Evolutionary conservation across 352 stramenopile species (phyloP), one percentile per base, ranked within the genome.

Genomic region (Elongisporangium undulatum): DNA sequence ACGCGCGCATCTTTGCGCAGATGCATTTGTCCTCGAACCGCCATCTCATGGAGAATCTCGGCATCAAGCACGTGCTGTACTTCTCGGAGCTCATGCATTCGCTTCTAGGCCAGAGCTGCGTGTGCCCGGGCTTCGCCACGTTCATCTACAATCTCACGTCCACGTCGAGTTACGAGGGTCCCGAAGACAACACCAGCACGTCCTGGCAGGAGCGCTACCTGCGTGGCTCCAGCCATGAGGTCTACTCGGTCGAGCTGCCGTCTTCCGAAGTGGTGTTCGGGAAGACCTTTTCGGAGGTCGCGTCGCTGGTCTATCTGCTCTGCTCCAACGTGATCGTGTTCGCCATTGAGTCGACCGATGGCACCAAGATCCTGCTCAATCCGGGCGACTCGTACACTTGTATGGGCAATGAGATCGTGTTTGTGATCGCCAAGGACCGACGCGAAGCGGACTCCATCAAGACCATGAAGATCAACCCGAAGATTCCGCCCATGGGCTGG

Each of bases 91-190:
- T 93, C 16, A 82, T 89, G 56, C 66, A 90, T 59, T 95, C 83
- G 26, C 59, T 95, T 23, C 62, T 95, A n/a, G 85, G 72, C 2
- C 85, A 95, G 63, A 93, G 92, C 71, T 95, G 85, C 53, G 77
- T 93, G 53, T 95, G 85, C 29, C 85, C 85, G 10, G 85, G 83
- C 4, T 95, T 95, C 52, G 93, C 85, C 2, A 95, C 85, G 12
- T 85, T 95, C 62, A 91, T 95, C 48, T 95, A 95, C 66, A 93
- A 90, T 48, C 62, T 95, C 26, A 95, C 85, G 23, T 88, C 82
- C 3, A 92, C 83, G 9, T 92, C 85, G 8, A 92, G 82, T 54
- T 89, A 82, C 49, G 75, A 83, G 58, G 64, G 58, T 12, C 54
- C 74, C 0, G 58, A 64, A 12, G 67, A 62, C 34, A 59, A 80